Percentiles rank a stretch among this genome's conserved stretches.
Evolutionary conservation across 352 stramenopile genomes (phyloP).

Genomic region (Globisporangium cystogenes): DNA sequence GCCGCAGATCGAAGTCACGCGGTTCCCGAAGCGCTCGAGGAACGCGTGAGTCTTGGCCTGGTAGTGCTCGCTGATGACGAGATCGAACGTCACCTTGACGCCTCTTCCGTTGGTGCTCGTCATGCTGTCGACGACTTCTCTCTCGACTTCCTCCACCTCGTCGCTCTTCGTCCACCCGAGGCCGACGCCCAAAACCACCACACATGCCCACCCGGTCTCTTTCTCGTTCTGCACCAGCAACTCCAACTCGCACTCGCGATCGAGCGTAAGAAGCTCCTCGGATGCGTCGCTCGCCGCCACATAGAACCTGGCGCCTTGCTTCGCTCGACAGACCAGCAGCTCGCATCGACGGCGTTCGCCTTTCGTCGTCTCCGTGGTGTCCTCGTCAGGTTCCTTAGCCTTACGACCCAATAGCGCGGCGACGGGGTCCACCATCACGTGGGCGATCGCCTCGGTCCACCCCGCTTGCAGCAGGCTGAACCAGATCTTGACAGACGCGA

Average conservation of each 20-base stretch:
- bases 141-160: neutral
- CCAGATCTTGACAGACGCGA: neutral
- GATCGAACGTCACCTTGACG: neutral
- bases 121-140: neutral
- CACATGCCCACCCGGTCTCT: neutral
- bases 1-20: neutral
- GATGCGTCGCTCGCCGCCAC: neutral
- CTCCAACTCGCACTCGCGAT: conserved; percentile 4
- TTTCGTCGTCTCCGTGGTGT: too few relatives aligned
- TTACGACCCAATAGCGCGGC: conserved; percentile 3
- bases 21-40: neutral
- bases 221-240: neutral
- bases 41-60: too few relatives aligned
- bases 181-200: neutral
- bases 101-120: neutral
- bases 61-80: neutral
- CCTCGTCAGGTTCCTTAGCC: too few relatives aligned
- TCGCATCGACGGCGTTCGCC: neutral
- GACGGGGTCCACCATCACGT: neutral
- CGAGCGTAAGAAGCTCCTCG: neutral
- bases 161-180: neutral
- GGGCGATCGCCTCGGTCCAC: too few relatives aligned
- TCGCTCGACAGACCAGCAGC: neutral
- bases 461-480: neutral
- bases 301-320: conserved; percentile 5